Conservation (phyloP, 176 grass and related monocot genomes). For the Calamus simplicifolius region DNA sequence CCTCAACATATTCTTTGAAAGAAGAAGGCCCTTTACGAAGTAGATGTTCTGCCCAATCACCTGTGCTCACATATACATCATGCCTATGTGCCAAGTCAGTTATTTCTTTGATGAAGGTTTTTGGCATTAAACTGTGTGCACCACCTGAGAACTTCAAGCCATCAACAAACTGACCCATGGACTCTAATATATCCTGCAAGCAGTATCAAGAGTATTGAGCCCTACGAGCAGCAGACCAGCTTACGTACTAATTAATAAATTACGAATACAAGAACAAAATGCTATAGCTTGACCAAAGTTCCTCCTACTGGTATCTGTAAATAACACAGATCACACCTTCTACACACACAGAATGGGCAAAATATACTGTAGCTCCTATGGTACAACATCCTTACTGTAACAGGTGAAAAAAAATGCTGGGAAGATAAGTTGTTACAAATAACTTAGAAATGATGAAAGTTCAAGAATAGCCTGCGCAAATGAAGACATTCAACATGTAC, state of each 20-base stretch:
- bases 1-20: conserved; percentile 88
- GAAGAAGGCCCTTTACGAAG: conserved; percentile 61
- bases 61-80: conserved; percentile 92
- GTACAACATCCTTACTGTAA: too few relatives aligned
- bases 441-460: too few relatives aligned
- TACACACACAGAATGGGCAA: too few relatives aligned
- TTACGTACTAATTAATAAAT: background rate
- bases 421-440: too few relatives aligned
- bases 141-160: conserved; percentile 86
- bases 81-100: conserved; percentile 75
- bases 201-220: background rate
- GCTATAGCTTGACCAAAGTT: too few relatives aligned
- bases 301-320: too few relatives aligned
- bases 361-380: too few relatives aligned
- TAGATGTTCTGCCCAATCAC: conserved; percentile 88
- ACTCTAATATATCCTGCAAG: conserved; percentile 59
- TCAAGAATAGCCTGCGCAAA: too few relatives aligned
- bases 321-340: too few relatives aligned
- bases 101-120: conserved; percentile 57
- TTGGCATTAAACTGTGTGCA: conserved; percentile 77
- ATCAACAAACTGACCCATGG: conserved; percentile 59
- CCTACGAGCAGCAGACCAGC: background rate
- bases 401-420: too few relatives aligned
- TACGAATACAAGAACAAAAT: background rate
- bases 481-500: too few relatives aligned